A percentile compares a stretch with the other conserved stretches of the same genome.
These are phyloP conservation scores for Xanthoconium separans DNA, from an alignment of 1,284 basidiomycete species.

Conservation along the genomic window DNA sequence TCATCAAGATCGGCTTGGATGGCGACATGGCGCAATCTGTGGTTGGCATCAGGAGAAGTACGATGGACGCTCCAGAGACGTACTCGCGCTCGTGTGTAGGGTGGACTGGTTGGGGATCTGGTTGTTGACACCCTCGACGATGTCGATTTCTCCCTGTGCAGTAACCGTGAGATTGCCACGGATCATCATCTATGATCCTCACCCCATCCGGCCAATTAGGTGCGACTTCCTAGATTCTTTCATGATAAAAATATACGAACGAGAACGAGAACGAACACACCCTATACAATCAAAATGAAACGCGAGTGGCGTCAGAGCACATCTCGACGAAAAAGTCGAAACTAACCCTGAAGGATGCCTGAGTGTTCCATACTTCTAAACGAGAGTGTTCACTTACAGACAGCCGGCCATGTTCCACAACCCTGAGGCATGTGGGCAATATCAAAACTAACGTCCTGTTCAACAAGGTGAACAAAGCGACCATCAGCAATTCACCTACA, in stretches of 20 bases:
- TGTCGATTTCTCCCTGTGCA: conserved; percentile 56
- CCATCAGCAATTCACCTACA: conserved; percentile 24
- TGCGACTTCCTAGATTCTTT: conserved; percentile 17
- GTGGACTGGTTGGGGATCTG: conserved; percentile 54
- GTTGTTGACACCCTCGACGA: conserved; percentile 68
- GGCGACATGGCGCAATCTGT: conserved; percentile 61
- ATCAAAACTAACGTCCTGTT: conserved; percentile 29
- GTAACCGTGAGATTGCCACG: not conserved
- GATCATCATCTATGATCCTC: not conserved
- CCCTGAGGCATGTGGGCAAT: conserved; percentile 39
- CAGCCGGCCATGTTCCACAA: conserved; percentile 41
- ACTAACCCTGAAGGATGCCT: conserved; percentile 20
- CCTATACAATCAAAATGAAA: conserved; percentile 7
- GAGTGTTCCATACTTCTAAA: not conserved
- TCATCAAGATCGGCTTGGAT: conserved; percentile 37
- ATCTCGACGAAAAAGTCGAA: not conserved
- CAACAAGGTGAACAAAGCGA: too few species aligned
- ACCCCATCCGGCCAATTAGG: conserved; percentile 17
- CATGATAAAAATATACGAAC: not conserved
- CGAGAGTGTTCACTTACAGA: conserved; percentile 23
- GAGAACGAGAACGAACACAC: conserved; percentile 4
- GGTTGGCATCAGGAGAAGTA: not conserved
- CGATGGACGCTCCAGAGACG: not conserved
- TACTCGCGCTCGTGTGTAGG: conserved; percentile 53
- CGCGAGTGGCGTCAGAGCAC: not conserved